A percentile compares a stretch with the other conserved stretches of the same genome.
Conservation (phyloP, 371 early-diverging fungal species). For the Circinella minor region DNA sequence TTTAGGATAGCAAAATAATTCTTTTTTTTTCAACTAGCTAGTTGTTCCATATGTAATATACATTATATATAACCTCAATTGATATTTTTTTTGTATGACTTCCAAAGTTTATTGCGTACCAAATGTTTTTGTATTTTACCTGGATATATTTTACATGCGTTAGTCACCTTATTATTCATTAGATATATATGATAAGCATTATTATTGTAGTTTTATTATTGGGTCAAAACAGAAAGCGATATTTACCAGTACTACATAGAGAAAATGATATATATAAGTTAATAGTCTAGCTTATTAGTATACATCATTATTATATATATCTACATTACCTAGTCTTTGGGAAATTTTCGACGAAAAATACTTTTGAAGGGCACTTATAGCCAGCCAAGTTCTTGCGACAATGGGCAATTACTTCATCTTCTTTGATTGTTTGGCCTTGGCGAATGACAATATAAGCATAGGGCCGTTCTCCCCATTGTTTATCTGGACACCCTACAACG, state of each 20-base stretch:
- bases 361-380: slow-evolving; percentile 46
- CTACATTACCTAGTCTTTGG: slow-evolving; percentile 37
- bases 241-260: no score
- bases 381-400: slow-evolving; percentile 60
- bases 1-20: no score
- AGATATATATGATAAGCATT: no score
- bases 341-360: slow-evolving; percentile 30
- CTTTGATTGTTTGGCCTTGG: slow-evolving; percentile 33
- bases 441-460: slow-evolving; percentile 66
- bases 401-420: slow-evolving; percentile 40
- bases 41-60: no score
- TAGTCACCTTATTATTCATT: not conserved
- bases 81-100: not conserved
- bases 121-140: not conserved
- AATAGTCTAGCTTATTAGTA: no score
- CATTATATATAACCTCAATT: not conserved
- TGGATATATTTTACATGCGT: not conserved
- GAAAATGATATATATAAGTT: no score
- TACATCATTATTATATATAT: not conserved
- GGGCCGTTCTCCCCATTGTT: slow-evolving; percentile 77
- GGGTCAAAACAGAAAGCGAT: no score
- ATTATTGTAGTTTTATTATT: no score
- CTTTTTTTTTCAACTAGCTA: no score
- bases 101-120: not conserved
- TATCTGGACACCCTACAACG: slow-evolving; percentile 65